Conservation (phyloP, 2,329 filamentous ascomycete species). For the Verticillium nonalfalfae region DNA sequence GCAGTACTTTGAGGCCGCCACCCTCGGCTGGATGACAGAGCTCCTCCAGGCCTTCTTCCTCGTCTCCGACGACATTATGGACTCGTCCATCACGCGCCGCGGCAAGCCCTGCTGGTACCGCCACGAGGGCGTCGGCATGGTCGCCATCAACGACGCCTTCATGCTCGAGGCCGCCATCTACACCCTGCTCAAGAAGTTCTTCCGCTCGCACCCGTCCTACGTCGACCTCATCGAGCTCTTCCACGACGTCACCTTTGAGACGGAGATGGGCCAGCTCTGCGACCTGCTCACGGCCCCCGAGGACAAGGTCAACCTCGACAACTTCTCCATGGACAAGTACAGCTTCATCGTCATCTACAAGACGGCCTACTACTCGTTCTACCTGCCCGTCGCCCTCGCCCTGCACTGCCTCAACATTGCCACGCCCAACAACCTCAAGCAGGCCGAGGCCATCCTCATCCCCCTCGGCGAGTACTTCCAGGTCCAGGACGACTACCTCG, state of each 20-base stretch:
- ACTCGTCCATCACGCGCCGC: slow-evolving; percentile 87
- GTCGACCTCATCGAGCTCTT: slow-evolving; percentile 91
- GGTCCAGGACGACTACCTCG: slow-evolving; percentile 96
- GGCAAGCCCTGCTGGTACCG: slow-evolving; percentile 97
- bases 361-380: slow-evolving; percentile 99
- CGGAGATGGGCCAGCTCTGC: slow-evolving; percentile 89
- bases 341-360: slow-evolving; percentile 99
- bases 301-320: slow-evolving; percentile 84
- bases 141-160: slow-evolving; percentile 98
- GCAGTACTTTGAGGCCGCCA: slow-evolving; percentile 82
- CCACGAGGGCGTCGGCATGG: slow-evolving; percentile 81
- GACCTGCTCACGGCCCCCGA: slow-evolving; percentile 95
- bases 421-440: slow-evolving; percentile 81
- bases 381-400: slow-evolving; percentile 89
- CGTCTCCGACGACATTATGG: slow-evolving; percentile 98
- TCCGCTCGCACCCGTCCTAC: slow-evolving; percentile 81
- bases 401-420: slow-evolving; percentile 81
- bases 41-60: slow-evolving; percentile 98
- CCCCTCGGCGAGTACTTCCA: slow-evolving; percentile 99
- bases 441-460: slow-evolving; percentile 86
- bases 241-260: slow-evolving; percentile 91
- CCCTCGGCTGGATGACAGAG: slow-evolving; percentile 96
- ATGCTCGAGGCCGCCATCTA: slow-evolving; percentile 92
- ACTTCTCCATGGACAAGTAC: slow-evolving; percentile 95
- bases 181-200: slow-evolving; percentile 84